phyloP scores from a whole-genome alignment of 305 asterid genomes.

The Solanum aculeatissimum region DNA sequence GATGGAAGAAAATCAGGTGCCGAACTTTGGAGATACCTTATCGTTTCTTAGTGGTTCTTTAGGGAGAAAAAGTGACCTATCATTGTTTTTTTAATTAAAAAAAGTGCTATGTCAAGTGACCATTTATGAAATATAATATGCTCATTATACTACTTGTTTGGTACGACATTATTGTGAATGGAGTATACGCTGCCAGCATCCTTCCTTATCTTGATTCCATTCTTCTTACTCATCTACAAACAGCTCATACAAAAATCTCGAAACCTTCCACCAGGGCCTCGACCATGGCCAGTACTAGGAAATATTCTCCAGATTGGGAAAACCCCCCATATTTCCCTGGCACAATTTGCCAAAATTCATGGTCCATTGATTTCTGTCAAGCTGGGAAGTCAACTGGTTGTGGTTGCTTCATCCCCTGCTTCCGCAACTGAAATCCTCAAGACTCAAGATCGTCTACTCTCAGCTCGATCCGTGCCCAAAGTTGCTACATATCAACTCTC shows the following conservation, averaged over 20 bases:
- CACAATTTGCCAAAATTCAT: not conserved
- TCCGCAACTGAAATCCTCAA: not conserved
- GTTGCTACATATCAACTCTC: constrained; percentile 1
- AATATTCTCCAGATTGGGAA: not conserved
- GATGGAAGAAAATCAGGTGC: too few relatives aligned
- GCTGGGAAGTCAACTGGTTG: not conserved
- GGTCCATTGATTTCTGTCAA: constrained; percentile 1
- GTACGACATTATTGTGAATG: not conserved
- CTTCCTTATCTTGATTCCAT: not conserved
- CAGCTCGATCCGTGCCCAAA: not conserved
- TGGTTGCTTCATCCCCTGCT: constrained; percentile 1
- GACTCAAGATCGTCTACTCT: constrained; percentile 4
- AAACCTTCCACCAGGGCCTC: constrained; percentile 7
- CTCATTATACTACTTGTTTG: too few relatives aligned
- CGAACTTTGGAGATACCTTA: too few relatives aligned
- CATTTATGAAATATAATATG: too few relatives aligned
- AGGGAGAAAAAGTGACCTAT: too few relatives aligned
- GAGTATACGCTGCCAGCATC: not conserved
- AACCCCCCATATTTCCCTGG: not conserved
- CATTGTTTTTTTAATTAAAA: too few relatives aligned
- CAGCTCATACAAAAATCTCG: not conserved
- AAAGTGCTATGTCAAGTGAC: too few relatives aligned
- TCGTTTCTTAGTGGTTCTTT: too few relatives aligned
- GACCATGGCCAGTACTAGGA: constrained; percentile 3
- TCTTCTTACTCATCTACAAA: not conserved